Percentiles rank a stretch among this genome's conserved stretches.
phyloP scores from a whole-genome alignment of 2,329 filamentous ascomycete species.

The Pyricularia sp. region DNA sequence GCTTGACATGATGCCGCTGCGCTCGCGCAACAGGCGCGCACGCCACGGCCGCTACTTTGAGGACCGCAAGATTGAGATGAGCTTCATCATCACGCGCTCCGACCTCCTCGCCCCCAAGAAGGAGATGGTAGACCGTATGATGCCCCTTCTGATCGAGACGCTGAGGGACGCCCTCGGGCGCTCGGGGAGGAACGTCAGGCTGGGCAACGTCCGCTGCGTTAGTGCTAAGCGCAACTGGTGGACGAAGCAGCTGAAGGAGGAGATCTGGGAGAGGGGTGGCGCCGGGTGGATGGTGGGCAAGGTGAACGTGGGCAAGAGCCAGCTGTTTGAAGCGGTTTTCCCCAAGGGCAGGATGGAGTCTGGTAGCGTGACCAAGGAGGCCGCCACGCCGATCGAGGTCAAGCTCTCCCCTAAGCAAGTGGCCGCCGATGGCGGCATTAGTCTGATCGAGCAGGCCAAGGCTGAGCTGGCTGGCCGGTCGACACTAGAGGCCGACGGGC shows the following conservation, averaged over 20 bases:
- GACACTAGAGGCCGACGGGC: not conserved
- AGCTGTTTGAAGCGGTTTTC: constrained; percentile 75
- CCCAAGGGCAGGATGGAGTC: constrained; percentile 54
- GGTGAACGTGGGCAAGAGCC: constrained; percentile 93
- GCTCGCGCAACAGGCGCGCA: constrained; percentile 69
- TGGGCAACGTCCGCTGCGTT: constrained; percentile 79
- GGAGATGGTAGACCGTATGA: constrained; percentile 68
- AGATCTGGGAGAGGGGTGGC: constrained; percentile 72
- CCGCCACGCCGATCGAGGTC: constrained; percentile 14
- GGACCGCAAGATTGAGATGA: constrained; percentile 62
- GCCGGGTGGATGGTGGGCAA: constrained; percentile 97
- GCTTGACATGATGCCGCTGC: constrained; percentile 58
- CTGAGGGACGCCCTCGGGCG: constrained; percentile 64
- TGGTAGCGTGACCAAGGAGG: constrained; percentile 14
- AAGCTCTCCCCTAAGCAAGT: constrained; percentile 8
- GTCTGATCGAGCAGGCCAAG: not conserved
- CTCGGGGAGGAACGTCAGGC: constrained; percentile 53
- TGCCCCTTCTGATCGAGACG: constrained; percentile 71
- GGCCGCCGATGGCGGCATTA: not conserved
- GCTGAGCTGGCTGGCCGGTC: constrained; percentile 1
- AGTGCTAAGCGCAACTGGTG: constrained; percentile 83
- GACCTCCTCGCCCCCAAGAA: constrained; percentile 79
- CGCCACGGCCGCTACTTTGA: constrained; percentile 50
- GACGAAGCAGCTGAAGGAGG: constrained; percentile 74
- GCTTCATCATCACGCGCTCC: constrained; percentile 80